phyloP scores from a whole-genome alignment of 1,139 yeast species.

The Geotrichum aggregatum region DNA sequence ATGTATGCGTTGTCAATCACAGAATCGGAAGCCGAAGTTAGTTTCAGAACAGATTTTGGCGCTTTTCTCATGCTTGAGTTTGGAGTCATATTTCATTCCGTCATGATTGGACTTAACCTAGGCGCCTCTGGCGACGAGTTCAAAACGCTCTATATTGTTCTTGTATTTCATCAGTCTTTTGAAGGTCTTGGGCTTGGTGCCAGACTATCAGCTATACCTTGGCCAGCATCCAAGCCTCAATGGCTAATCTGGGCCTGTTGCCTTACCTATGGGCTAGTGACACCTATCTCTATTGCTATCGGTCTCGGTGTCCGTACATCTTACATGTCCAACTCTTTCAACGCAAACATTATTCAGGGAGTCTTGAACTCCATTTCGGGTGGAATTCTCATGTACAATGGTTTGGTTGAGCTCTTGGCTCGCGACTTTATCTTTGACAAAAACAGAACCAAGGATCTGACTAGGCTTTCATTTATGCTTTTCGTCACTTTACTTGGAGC shows the following conservation, averaged over 20 bases:
- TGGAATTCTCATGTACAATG: conserved; percentile 77
- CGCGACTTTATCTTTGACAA: conserved; percentile 64
- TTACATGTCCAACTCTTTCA: conserved; percentile 55
- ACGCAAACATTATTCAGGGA: conserved; percentile 67
- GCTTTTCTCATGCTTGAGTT: conserved; percentile 59
- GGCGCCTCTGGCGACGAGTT: conserved; percentile 63
- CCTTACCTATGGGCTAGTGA: conserved; percentile 56
- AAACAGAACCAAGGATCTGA: conserved; percentile 32
- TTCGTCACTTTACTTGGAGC: conserved; percentile 48
- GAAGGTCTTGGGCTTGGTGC: conserved; percentile 89
- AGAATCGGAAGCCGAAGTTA: conserved; percentile 1
- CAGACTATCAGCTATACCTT: conserved; percentile 61
- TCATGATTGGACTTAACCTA: conserved; percentile 60
- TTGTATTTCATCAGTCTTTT: conserved; percentile 74
- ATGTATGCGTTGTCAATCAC: not conserved
- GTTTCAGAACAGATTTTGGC: conserved; percentile 35
- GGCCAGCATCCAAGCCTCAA: conserved; percentile 32
- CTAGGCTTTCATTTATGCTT: conserved; percentile 43
- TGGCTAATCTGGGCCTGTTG: conserved; percentile 61
- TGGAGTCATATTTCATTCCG: conserved; percentile 68
- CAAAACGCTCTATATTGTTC: conserved; percentile 61
- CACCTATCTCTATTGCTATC: conserved; percentile 77
- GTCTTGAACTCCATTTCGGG: conserved; percentile 80
- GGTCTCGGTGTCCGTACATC: conserved; percentile 76
- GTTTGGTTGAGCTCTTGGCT: conserved; percentile 78